A percentile compares a stretch with the other conserved stretches of the same genome.
Conservation (phyloP, 2,329 filamentous ascomycete genomes). For the Diaporthe australafricana region DNA sequence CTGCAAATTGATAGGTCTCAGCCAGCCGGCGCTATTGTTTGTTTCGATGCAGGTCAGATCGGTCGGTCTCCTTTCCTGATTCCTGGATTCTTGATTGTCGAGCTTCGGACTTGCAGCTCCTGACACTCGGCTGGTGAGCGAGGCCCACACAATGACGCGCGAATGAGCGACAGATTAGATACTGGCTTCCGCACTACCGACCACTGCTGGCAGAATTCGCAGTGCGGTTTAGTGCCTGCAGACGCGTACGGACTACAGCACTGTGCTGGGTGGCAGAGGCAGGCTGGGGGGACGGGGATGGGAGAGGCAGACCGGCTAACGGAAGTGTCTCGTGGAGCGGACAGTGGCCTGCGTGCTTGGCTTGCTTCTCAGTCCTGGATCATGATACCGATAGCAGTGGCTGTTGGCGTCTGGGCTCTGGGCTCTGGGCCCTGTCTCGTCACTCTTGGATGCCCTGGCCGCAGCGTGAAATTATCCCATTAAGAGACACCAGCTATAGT, state of each 20-base stretch:
- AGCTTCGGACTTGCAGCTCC: slow-evolving; percentile 5
- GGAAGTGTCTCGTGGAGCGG: slow-evolving; percentile 17
- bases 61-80: slow-evolving; percentile 7
- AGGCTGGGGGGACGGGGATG: neutral
- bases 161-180: slow-evolving; percentile 25
- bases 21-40: slow-evolving; percentile 36
- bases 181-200: neutral
- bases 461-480: slow-evolving; percentile 20
- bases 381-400: slow-evolving; percentile 14
- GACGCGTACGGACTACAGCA: too few species aligned
- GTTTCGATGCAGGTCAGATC: slow-evolving; percentile 27
- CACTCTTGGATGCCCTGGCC: slow-evolving; percentile 14
- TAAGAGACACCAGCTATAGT: slow-evolving; percentile 23
- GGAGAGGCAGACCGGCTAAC: slow-evolving; percentile 14
- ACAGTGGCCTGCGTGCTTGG: slow-evolving; percentile 12
- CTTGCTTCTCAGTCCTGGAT: slow-evolving; percentile 2
- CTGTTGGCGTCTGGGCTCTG: slow-evolving; percentile 12
- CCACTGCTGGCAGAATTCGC: slow-evolving; percentile 5
- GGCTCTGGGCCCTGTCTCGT: slow-evolving; percentile 4
- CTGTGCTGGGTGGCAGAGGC: too few species aligned
- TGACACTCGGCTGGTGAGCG: slow-evolving; percentile 12
- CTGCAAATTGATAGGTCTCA: slow-evolving; percentile 44
- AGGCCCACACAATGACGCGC: slow-evolving; percentile 35
- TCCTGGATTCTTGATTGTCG: neutral
- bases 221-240: slow-evolving; percentile 16